Conservation (phyloP, 352 stramenopile genomes). For the Globisporangium irregulare region DNA sequence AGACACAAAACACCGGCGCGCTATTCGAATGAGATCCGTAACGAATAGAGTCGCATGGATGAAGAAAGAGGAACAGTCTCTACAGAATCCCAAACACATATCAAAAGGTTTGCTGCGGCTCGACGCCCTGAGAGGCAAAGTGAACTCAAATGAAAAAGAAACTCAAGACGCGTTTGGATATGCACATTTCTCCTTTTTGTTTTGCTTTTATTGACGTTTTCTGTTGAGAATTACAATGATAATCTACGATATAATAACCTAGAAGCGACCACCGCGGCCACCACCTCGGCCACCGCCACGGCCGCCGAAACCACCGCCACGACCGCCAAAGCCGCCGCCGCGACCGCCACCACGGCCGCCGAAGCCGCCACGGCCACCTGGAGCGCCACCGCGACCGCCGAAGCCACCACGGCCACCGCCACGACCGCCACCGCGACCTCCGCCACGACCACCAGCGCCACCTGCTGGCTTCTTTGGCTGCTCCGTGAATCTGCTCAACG, state of each 20-base stretch:
- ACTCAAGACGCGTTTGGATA: neutral
- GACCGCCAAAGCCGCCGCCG: conserved; percentile 16
- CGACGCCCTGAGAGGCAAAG: too few species aligned
- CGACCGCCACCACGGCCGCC: conserved; percentile 26
- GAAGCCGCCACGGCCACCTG: conserved; percentile 26
- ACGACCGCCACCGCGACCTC: conserved; percentile 37
- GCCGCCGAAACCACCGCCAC: conserved; percentile 27
- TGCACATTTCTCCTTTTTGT: conserved; percentile 8
- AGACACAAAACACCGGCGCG: too few species aligned
- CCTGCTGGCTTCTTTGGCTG: conserved; percentile 68
- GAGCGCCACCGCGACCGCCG: conserved; percentile 36
- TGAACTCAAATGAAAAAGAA: neutral
- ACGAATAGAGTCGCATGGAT: too few species aligned
- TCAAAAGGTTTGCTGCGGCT: too few species aligned
- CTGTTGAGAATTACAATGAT: conserved; percentile 24
- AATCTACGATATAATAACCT: conserved; percentile 43
- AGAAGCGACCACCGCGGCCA: conserved; percentile 32
- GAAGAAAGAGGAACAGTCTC: too few species aligned
- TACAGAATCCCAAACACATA: too few species aligned
- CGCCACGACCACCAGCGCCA: conserved; percentile 35
- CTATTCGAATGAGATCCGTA: too few species aligned
- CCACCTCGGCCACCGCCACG: conserved; percentile 33
- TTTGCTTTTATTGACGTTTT: conserved; percentile 11
- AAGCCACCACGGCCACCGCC: conserved; percentile 29
- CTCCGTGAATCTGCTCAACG: conserved; percentile 95